Base-by-base conservation (phyloP, 2,329 filamentous ascomycete species). In the Ambrosiella beaveri region DNA sequence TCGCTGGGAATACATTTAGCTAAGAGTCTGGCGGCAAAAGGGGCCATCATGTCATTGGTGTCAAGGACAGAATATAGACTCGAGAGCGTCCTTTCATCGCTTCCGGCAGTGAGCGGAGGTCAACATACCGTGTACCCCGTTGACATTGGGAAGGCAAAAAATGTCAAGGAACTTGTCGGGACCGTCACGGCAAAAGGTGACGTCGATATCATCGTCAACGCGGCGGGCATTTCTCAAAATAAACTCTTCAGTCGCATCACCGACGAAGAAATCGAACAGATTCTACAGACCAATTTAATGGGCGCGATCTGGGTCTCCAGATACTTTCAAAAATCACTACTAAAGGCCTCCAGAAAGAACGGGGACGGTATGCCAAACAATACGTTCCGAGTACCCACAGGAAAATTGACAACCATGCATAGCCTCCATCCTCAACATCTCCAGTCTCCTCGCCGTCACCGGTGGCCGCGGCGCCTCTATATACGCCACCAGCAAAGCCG, bases 401-500 rank as follows among this genome's bases (percentile, higher is more conserved):
- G 45, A 53, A 50, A 60, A 54, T 17, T 38, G n/a, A 40, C 52
- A 6, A n/a, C 5, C 44, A 11, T 4, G n/a, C 8, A 4, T 51
- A 78, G 78, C 75, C 7, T 86, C 81, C 65, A 89, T 95, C 61
- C 82, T 95, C 68, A 95, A 95, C 65, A 73, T 95, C 19, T 82
- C 86, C 0, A 91, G 86, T 53, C 71, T 94, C 37, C 76, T 95
- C 51, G 88, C 82, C 0, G 66, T 76, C 1, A 82, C 83, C 59
- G 84, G 82, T 0, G 85, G 84, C 0, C 73, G 73, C 1, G 89
- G 89, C 6, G 82, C 84, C 11, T 78, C 84, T 3, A 79, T 82
- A 0, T 93, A 93, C 66, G 82, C 85, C 5, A 86, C 87, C 7
- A 84, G 83, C 49, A 95, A 95, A 67, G 87, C 88, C 4, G 88